Evolutionary conservation across 257 asterid species (phyloP).

Genomic region (Leptodermis oblonga): DNA sequence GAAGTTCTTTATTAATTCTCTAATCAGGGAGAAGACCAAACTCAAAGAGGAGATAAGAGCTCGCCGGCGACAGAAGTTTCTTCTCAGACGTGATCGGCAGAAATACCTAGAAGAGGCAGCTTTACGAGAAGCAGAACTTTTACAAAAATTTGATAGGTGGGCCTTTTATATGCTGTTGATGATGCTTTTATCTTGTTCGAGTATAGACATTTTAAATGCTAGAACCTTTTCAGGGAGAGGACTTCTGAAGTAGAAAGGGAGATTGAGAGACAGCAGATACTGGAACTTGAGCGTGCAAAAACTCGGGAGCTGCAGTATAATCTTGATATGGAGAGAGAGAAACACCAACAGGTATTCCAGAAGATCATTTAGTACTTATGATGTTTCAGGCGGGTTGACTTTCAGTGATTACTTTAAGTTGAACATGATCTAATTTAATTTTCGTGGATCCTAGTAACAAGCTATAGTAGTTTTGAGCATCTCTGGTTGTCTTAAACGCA

Average conservation of each 20-base stretch:
- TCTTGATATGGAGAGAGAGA: conserved; percentile 96
- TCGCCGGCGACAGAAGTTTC: conserved; percentile 84
- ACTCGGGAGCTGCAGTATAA: conserved; percentile 84
- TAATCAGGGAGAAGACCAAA: conserved; percentile 70
- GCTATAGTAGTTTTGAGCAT: not conserved
- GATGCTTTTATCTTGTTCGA: not conserved
- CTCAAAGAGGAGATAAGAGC: conserved; percentile 72
- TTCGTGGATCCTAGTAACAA: no score
- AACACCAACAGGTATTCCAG: conserved; percentile 76
- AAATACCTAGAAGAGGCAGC: conserved; percentile 81
- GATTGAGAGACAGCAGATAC: conserved; percentile 72
- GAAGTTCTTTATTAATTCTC: conserved; percentile 15
- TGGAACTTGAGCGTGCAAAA: conserved; percentile 87
- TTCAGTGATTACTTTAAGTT: not conserved
- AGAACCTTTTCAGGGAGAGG: conserved; percentile 51
- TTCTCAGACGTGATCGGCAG: conserved; percentile 65
- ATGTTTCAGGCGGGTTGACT: not conserved
- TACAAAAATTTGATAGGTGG: conserved; percentile 85
- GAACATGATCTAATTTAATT: not conserved
- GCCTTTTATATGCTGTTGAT: conserved; percentile 7
- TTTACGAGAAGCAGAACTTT: conserved; percentile 78
- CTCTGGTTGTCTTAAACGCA: not conserved
- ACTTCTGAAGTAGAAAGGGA: conserved; percentile 80
- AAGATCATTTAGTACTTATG: conserved; percentile 11
- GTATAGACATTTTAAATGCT: conserved; percentile 4